Conservation (phyloP, 768 basidiomycete genomes). For the Leccinum obscurum region DNA sequence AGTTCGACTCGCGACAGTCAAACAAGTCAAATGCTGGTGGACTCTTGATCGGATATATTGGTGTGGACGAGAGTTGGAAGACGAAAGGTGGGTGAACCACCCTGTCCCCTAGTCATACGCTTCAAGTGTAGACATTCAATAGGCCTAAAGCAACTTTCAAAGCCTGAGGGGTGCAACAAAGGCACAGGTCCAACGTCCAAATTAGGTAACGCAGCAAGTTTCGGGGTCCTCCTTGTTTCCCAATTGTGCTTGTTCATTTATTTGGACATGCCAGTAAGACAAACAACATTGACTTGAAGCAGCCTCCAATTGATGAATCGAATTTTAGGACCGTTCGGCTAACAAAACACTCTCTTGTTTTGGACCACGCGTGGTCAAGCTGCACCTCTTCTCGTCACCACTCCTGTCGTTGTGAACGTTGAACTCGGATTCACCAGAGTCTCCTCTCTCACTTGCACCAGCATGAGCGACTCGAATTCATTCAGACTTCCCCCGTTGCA, state of each 20-base stretch:
- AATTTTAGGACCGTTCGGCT: slow-evolving; percentile 2
- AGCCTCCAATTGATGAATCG: slow-evolving; percentile 4
- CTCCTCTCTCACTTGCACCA: background rate
- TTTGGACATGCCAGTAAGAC: slow-evolving; percentile 17
- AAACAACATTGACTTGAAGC: slow-evolving; percentile 17
- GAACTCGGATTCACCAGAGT: slow-evolving; percentile 16
- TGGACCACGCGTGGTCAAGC: background rate
- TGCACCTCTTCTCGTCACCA: background rate
- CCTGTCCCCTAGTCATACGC: background rate
- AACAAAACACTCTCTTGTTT: slow-evolving; percentile 5
- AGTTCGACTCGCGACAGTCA: background rate
- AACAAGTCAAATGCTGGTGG: background rate
- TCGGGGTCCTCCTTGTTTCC: slow-evolving; percentile 20
- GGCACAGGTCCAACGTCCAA: background rate
- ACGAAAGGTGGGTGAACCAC: background rate
- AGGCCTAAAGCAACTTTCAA: background rate
- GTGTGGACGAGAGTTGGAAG: background rate
- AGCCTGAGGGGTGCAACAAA: too few species aligned
- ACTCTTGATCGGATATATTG: slow-evolving; percentile 4
- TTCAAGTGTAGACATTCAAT: background rate
- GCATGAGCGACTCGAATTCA: slow-evolving; percentile 15
- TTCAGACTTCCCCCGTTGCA: slow-evolving; percentile 15
- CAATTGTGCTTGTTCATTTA: slow-evolving; percentile 8
- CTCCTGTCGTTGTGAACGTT: background rate
- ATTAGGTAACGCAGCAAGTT: background rate